These are phyloP conservation scores for Populus hybrid DNA, from an alignment of 441 rosid species.

Conservation along the genomic window DNA sequence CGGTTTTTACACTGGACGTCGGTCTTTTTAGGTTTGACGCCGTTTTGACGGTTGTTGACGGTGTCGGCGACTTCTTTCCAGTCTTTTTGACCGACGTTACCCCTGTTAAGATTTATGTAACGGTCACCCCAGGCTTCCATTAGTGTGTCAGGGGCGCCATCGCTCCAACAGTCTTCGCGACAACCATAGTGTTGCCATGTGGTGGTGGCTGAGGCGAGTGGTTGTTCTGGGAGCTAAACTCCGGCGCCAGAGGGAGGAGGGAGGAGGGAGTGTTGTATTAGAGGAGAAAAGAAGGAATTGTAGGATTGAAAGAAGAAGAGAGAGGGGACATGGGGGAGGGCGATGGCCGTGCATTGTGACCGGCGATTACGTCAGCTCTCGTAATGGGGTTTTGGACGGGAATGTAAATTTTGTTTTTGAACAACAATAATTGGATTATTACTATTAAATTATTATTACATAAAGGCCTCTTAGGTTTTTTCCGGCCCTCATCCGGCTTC, in stretches of 20 bases:
- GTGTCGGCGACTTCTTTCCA: slow-evolving; percentile 75
- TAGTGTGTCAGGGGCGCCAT: slow-evolving; percentile 52
- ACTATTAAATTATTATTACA: not conserved
- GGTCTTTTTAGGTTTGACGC: slow-evolving; percentile 40
- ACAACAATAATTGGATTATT: not conserved
- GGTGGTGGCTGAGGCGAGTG: slow-evolving; percentile 4
- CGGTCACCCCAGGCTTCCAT: slow-evolving; percentile 73
- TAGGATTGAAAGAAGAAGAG: slow-evolving; percentile 17
- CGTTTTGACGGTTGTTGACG: slow-evolving; percentile 42
- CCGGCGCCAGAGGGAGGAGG: slow-evolving; percentile 30
- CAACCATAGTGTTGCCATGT: slow-evolving; percentile 26
- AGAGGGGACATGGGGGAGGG: slow-evolving; percentile 18
- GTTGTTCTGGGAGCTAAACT: slow-evolving; percentile 20
- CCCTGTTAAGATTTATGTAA: slow-evolving; percentile 52
- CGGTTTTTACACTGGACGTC: slow-evolving; percentile 85
- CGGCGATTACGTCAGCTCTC: slow-evolving; percentile 65
- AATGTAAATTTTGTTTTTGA: not conserved
- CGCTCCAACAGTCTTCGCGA: slow-evolving; percentile 62
- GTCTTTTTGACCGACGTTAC: slow-evolving; percentile 64
- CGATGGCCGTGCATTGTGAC: slow-evolving; percentile 41
- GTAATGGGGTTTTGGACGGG: slow-evolving; percentile 24
- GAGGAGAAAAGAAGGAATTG: slow-evolving; percentile 6
- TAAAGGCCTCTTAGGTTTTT: too few species aligned
- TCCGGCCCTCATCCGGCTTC: not conserved
- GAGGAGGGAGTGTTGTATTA: slow-evolving; percentile 23